A percentile compares a stretch with the other conserved stretches of the same genome.
Conservation (phyloP, 305 asterid genomes). For the Caryopteris hybrid region DNA sequence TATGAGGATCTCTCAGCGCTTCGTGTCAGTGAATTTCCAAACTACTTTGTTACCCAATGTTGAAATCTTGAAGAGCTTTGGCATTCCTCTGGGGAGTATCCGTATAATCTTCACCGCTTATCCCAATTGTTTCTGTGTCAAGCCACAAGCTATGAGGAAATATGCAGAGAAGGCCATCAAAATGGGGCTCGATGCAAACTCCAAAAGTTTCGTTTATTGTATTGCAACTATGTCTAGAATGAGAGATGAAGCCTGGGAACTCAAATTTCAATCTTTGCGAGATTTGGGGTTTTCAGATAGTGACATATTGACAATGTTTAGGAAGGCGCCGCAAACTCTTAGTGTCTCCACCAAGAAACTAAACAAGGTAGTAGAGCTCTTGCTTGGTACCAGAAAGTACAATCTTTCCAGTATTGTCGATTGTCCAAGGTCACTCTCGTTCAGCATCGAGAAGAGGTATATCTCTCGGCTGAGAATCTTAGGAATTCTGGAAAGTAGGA, state of each 20-base stretch:
- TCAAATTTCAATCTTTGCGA: not conserved
- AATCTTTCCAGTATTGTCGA: not conserved
- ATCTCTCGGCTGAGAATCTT: not conserved
- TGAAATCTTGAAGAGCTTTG: not conserved
- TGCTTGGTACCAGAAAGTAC: not conserved
- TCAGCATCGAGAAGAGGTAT: not conserved
- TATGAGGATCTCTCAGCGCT: not conserved
- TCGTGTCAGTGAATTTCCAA: not conserved
- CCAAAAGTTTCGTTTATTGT: not conserved
- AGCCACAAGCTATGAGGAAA: not conserved
- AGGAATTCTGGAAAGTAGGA: no score
- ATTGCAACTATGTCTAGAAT: not conserved
- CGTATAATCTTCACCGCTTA: not conserved
- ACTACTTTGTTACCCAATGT: not conserved
- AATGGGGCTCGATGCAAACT: no score
- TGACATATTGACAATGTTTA: not conserved
- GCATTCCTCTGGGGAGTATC: not conserved
- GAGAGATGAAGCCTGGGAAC: not conserved
- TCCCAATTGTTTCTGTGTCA: not conserved
- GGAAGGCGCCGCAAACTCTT: not conserved
- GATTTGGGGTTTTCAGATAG: not conserved
- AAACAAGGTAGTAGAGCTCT: not conserved
- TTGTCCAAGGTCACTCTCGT: not conserved
- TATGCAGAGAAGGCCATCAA: not conserved
- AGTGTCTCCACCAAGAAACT: not conserved